A percentile compares a stretch with the other conserved stretches of the same genome.
These are phyloP conservation scores for Paramecium sonneborni DNA, from an alignment of 73 alveolate species.

Conservation along the genomic window DNA sequence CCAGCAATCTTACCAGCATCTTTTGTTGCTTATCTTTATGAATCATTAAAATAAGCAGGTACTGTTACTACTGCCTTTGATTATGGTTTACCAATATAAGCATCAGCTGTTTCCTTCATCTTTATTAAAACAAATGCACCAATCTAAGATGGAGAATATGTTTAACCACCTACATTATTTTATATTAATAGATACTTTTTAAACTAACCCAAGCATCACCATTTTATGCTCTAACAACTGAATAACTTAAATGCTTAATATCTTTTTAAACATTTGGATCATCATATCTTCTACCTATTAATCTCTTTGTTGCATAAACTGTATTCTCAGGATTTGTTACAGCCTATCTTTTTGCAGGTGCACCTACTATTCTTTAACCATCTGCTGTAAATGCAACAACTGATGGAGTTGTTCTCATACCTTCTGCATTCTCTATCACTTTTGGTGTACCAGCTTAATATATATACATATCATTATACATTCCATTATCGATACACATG, in stretches of 20 bases:
- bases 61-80: conserved; percentile 94
- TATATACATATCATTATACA: conserved; percentile 57
- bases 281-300: conserved; percentile 91
- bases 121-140: conserved; percentile 85
- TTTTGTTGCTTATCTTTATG: conserved; percentile 91
- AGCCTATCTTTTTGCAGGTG: conserved; percentile 92
- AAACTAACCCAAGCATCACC: conserved; percentile 97
- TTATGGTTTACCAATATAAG: conserved; percentile 82
- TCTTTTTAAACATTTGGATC: conserved; percentile 88
- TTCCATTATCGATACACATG: conserved; percentile 97
- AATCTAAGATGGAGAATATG: conserved; percentile 75
- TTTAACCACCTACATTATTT: conserved; percentile 51
- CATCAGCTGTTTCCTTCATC: conserved; percentile 93
- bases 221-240: conserved; percentile 83
- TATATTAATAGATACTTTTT: conserved; percentile 61
- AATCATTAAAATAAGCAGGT: conserved; percentile 96
- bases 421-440: conserved; percentile 96
- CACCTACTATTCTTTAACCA: conserved; percentile 87
- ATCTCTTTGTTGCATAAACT: conserved; percentile 90
- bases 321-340: conserved; percentile 94
- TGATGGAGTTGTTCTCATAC: conserved; percentile 99
- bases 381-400: conserved; percentile 91
- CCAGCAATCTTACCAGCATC: conserved; percentile 94
- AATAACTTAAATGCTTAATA: conserved; percentile 80
- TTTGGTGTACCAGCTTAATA: conserved; percentile 79